These are phyloP conservation scores for Fusarium torreyae DNA, from an alignment of 2,329 filamentous ascomycete genomes.

Conservation along the genomic window DNA sequence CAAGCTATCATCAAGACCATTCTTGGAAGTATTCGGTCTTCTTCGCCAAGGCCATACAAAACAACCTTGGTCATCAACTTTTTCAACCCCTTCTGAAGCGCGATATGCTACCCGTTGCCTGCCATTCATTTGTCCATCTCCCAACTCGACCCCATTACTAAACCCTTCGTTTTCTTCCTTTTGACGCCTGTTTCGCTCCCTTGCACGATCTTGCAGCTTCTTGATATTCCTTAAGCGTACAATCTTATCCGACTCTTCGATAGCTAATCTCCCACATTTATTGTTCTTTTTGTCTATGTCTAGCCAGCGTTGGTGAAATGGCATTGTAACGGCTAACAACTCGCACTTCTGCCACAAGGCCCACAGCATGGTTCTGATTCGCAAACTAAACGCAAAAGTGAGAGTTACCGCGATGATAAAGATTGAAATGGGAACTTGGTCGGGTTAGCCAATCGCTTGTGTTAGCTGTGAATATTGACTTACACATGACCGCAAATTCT, in stretches of 20 bases:
- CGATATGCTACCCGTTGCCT: too few species aligned
- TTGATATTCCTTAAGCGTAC: background rate
- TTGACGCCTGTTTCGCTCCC: background rate
- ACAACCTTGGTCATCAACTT: background rate
- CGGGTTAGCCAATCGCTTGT: too few species aligned
- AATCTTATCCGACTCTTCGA: background rate
- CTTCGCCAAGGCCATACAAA: background rate
- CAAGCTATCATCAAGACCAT: background rate
- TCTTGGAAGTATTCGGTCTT: background rate
- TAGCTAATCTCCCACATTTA: background rate
- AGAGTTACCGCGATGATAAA: background rate
- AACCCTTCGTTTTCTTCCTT: background rate
- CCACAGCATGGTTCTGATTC: background rate
- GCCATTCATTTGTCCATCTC: background rate
- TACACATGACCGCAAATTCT: slow-evolving; percentile 1
- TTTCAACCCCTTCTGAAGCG: background rate
- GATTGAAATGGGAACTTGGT: background rate
- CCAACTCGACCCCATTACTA: background rate
- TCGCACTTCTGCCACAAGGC: slow-evolving; percentile 2
- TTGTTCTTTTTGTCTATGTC: background rate
- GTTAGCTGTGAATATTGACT: background rate
- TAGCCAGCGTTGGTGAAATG: background rate
- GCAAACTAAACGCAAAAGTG: background rate
- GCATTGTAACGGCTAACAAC: background rate
- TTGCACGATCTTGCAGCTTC: background rate